A percentile compares a stretch with the other conserved stretches of the same genome.
These are phyloP conservation scores for Neckera pumila DNA, from an alignment of 225 moss, liverwort and hornwort species.

Conservation along the genomic window DNA sequence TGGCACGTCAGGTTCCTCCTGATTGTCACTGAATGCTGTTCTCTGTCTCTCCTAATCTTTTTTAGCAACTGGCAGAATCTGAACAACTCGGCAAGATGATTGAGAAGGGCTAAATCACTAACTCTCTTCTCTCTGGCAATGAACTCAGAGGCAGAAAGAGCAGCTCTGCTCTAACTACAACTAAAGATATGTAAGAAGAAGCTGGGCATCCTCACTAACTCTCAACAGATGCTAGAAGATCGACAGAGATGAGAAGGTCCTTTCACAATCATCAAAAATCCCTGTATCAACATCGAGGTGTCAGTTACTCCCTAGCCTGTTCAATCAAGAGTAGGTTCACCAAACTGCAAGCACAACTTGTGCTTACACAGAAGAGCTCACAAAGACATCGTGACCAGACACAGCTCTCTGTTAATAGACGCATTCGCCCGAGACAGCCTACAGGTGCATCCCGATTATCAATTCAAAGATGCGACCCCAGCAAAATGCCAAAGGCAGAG, in stretches of 20 bases:
- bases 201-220: conserved; percentile 31
- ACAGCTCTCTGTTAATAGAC: conserved; percentile 1
- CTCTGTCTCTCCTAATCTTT: conserved; percentile 79
- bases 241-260: conserved; percentile 59
- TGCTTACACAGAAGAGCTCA: conserved; percentile 38
- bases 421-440: not conserved
- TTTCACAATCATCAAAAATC: conserved; percentile 88
- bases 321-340: conserved; percentile 17
- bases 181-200: conserved; percentile 16
- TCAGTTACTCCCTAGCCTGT: conserved; percentile 86
- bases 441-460: not conserved
- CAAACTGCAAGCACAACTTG: conserved; percentile 66
- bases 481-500: not conserved
- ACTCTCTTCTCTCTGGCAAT: conserved; percentile 53
- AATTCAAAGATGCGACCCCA: not conserved
- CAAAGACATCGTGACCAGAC: conserved; percentile 12
- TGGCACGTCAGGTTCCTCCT: conserved; percentile 92
- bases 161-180: conserved; percentile 22
- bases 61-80: conserved; percentile 49
- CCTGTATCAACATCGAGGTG: conserved; percentile 99
- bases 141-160: conserved; percentile 20
- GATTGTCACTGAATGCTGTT: conserved; percentile 64
- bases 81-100: conserved; percentile 56
- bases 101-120: conserved; percentile 46
- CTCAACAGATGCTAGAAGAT: conserved; percentile 56